phyloP scores from a whole-genome alignment of 306 rosid genomes.

The Ormosia emarginata region DNA sequence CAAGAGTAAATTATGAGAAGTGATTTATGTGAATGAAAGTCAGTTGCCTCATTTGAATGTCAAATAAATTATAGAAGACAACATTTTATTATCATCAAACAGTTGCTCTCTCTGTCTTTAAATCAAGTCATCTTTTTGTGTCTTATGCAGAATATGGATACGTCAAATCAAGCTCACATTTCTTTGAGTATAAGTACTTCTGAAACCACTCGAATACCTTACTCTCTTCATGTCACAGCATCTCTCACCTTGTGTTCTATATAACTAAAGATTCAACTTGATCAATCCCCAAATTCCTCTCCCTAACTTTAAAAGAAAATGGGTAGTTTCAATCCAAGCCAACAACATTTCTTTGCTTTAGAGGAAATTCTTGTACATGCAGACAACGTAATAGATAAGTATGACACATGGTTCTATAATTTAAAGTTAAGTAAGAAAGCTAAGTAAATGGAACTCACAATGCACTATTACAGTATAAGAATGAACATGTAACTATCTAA shows the following conservation, averaged over 20 bases:
- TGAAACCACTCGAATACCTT: neutral
- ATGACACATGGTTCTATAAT: no score
- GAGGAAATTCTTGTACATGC: conserved; percentile 8
- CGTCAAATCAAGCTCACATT: neutral
- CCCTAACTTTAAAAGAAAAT: neutral
- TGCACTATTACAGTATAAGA: neutral
- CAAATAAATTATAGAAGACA: no score
- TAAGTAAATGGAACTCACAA: neutral
- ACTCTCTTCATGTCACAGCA: neutral
- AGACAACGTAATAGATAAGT: no score
- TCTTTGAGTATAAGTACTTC: neutral
- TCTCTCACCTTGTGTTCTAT: neutral
- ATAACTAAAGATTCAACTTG: neutral
- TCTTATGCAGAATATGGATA: no score
- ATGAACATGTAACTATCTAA: neutral
- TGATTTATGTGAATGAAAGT: no score
- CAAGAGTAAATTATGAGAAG: no score
- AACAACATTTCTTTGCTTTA: neutral
- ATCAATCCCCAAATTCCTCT: neutral
- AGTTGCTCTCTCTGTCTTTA: no score
- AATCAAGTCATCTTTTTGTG: no score
- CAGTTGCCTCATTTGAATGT: no score
- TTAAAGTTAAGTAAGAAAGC: neutral
- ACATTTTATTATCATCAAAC: no score
- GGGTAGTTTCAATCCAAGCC: neutral